Evolutionary conservation across 495 filamentous ascomycete species (phyloP), one percentile per base, ranked within the genome.

Genomic region (Trichoderma reesei): DNA sequence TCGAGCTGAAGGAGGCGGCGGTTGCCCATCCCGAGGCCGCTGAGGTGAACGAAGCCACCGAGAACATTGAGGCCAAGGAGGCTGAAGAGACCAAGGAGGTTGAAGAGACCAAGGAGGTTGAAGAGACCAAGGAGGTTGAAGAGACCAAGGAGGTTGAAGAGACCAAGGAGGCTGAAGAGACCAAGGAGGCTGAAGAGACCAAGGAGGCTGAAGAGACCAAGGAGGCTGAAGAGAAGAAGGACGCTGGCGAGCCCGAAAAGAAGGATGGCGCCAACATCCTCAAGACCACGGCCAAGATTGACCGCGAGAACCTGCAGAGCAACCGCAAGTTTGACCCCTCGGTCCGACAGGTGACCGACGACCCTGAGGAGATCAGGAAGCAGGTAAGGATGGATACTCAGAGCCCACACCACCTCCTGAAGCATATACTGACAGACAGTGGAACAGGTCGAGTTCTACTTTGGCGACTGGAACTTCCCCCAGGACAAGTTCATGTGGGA

Each of bases 391-490:
- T 16, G 36, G 41, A 26, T 26, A 26, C 60, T 38, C 33, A 34
- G 3, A 13, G 18, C 13, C 7, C 0, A 8, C 10, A 56, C 16
- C 10, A 26, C 26, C 26, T 26, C 26, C 51, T 33, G 26, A 56
- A 56, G n/a, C 44, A 13, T 8, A 33, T 56, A 34, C 20, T 56
- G 18, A 38, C 41, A 26, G 38, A 6, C 16, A n/a, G 5, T 31
- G 4, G 44, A 60, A 54, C 69, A 96, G 90, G 92, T 96, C 64
- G 93, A 99, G 71, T 99, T 97, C 73, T 99, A 98, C 78, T 96
- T 99, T 75, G 88, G 89, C 65, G 90, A 96, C 73, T 88, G 88
- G 68, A 99, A 99, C 72, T 84, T 98, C 0, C 87, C 88, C 51
- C 83, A 82, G 67, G 94, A 99, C 76, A 88, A 90, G 71, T 93